phyloP scores from a whole-genome alignment of 2,329 filamentous ascomycete species.

The Cytospora leucostoma region DNA sequence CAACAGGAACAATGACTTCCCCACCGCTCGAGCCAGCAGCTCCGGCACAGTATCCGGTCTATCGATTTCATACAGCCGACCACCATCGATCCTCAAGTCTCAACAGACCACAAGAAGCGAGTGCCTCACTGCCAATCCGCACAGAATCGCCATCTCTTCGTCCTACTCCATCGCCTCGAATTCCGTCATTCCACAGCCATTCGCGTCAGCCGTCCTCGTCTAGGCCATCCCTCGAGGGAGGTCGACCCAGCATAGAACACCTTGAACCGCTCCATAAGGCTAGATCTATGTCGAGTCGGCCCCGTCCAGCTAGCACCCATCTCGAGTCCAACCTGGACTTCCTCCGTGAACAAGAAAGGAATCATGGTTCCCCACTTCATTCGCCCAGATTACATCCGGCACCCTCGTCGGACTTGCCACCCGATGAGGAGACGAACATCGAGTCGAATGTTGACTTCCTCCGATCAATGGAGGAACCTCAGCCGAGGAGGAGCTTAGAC shows the following conservation, averaged over 20 bases:
- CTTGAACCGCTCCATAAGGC: constrained; percentile 61
- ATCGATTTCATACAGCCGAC: constrained; percentile 46
- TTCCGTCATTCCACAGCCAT: constrained; percentile 42
- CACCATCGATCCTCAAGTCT: constrained; percentile 44
- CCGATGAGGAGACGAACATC: constrained; percentile 62
- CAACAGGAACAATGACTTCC: constrained; percentile 78
- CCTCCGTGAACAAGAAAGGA: constrained; percentile 72
- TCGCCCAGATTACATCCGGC: constrained; percentile 36
- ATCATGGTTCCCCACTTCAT: constrained; percentile 41
- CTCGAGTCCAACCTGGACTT: constrained; percentile 82
- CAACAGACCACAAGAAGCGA: constrained; percentile 38
- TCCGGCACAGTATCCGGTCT: constrained; percentile 45
- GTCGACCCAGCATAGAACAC: constrained; percentile 65
- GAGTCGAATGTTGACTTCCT: constrained; percentile 82
- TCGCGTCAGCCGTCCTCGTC: constrained; percentile 49
- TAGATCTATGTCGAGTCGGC: constrained; percentile 44
- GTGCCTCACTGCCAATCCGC: constrained; percentile 27
- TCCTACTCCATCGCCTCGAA: constrained; percentile 33
- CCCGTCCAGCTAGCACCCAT: constrained; percentile 79
- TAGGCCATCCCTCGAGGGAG: constrained; percentile 70
- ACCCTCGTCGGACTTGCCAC: constrained; percentile 44
- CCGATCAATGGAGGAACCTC: constrained; percentile 69
- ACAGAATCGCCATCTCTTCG: constrained; percentile 28
- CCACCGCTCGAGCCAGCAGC: constrained; percentile 49
- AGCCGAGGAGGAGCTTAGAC: constrained; percentile 62